Evolutionary conservation across 352 stramenopile genomes (phyloP), one percentile per base, ranked within the genome.

Genomic region (Pythium insidiosum): DNA sequence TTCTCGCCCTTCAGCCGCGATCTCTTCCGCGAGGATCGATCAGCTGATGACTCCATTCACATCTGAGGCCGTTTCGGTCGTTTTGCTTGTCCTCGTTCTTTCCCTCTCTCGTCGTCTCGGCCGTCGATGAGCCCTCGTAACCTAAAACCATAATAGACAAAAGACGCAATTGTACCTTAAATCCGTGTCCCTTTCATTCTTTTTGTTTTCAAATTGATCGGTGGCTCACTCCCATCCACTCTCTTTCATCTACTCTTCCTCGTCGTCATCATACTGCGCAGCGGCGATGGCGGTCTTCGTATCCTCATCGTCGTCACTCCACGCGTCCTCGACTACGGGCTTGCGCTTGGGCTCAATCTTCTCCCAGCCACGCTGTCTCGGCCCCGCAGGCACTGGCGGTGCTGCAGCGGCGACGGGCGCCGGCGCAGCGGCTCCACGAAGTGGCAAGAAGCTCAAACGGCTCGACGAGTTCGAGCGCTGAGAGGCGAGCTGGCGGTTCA

Each of bases 241-340:
- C n/a, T n/a, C n/a, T n/a, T n/a, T n/a, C 5, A 38, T 31, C 25
- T 35, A 28, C 19, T 46, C 39, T 16, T 56, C 40, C 25, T 56
- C 48, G n/a, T 56, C 34, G 1, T 50, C 20, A 7, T 29, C 41
- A 15, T 45, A 25, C n/a, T 56, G 40, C 5, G 43, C 41, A 19
- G 18, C 12, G 16, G 26, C 15, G 16, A 16, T 24, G 22, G 13
- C 20, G 2, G 11, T 16, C 4, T 3, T 22, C 13, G 20, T 20
- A 16, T 55, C 60, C 4, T 69, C 58, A 31, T 88, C 77, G 15
- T 88, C 78, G 26, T 91, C 75, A 54, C 79, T 91, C 79, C 79
- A 91, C 1, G 79, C 76, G 50, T 91, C 79, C 2, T 52, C 58
- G 26, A 87, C 44, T 43, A 72, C 56, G 5, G 67, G 65, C 20